Evolutionary conservation across 139 green algal genomes (phyloP).

Genomic region (Marvania coccoides): DNA sequence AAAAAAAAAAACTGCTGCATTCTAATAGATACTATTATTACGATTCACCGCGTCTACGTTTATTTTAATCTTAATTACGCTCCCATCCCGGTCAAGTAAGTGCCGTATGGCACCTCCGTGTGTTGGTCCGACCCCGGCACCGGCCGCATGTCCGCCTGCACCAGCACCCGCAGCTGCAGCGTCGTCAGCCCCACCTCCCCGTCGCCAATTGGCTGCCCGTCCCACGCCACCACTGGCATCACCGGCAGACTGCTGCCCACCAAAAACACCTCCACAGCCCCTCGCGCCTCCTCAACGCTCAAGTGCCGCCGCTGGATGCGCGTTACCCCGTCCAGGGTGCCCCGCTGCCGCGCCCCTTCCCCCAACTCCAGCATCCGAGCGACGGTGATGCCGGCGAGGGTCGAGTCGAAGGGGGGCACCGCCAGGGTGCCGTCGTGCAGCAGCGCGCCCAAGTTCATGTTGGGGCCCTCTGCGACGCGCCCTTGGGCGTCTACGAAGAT

Average conservation of each 20-base stretch:
- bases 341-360: constrained; percentile 22
- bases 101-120: constrained; percentile 65
- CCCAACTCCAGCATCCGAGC: constrained; percentile 53
- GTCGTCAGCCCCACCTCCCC: constrained; percentile 34
- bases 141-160: constrained; percentile 49
- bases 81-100: constrained; percentile 51
- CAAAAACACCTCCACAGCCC: constrained; percentile 39
- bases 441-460: constrained; percentile 64
- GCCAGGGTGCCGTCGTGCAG: constrained; percentile 43
- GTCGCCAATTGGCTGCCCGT: constrained; percentile 16
- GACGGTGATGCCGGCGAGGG: constrained; percentile 46
- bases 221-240: constrained; percentile 35
- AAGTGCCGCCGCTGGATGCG: constrained; percentile 27
- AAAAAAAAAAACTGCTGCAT: not conserved
- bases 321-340: constrained; percentile 11
- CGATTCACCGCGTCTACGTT: not conserved
- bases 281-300: constrained; percentile 33
- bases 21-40: no score
- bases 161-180: constrained; percentile 49
- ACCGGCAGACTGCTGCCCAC: constrained; percentile 26
- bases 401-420: constrained; percentile 36
- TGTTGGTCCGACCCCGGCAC: constrained; percentile 30
- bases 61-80: not conserved
- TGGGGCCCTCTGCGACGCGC: constrained; percentile 53
- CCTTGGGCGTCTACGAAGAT: constrained; percentile 67